Percentiles rank a stretch among this genome's conserved stretches.
phyloP scores from a whole-genome alignment of 2,329 filamentous ascomycete species.

The Paraconiothyrium sp. region DNA sequence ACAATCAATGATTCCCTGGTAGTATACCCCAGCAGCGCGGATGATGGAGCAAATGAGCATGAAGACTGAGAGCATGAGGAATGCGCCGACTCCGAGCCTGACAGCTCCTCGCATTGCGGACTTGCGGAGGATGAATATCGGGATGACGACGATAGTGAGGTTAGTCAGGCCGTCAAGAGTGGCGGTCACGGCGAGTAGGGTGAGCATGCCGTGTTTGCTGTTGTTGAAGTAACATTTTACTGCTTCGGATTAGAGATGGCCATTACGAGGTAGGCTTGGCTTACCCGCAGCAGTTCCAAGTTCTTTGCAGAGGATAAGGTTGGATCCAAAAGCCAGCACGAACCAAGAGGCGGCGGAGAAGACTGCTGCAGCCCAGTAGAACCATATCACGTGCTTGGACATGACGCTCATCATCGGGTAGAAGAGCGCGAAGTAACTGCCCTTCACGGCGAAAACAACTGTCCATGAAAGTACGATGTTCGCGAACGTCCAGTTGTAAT shows the following conservation, averaged over 20 bases:
- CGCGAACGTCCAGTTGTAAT: constrained; percentile 18
- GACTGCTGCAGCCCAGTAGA: constrained; percentile 19
- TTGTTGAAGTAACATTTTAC: constrained; percentile 6
- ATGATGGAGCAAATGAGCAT: constrained; percentile 15
- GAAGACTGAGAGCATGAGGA: constrained; percentile 17
- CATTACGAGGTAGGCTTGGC: background rate
- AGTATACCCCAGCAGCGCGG: constrained; percentile 8
- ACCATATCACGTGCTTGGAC: constrained; percentile 18
- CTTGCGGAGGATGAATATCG: constrained; percentile 21
- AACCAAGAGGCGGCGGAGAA: constrained; percentile 12
- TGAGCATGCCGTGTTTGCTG: constrained; percentile 2
- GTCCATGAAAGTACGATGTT: constrained; percentile 18
- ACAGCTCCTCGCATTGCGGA: constrained; percentile 6
- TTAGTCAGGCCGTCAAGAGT: constrained; percentile 11
- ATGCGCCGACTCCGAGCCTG: constrained; percentile 11
- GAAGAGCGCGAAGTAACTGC: constrained; percentile 17
- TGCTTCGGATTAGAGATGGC: background rate
- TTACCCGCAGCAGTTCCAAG: constrained; percentile 7
- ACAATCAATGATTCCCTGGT: constrained; percentile 4
- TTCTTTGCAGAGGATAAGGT: background rate
- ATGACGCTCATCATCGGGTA: constrained; percentile 20
- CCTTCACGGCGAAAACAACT: constrained; percentile 8
- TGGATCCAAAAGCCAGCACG: constrained; percentile 2
- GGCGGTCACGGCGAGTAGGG: background rate
- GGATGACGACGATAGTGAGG: constrained; percentile 24